These are phyloP conservation scores for Mortierella alpina DNA, from an alignment of 192 early-diverging fungal species.

Conservation along the genomic window DNA sequence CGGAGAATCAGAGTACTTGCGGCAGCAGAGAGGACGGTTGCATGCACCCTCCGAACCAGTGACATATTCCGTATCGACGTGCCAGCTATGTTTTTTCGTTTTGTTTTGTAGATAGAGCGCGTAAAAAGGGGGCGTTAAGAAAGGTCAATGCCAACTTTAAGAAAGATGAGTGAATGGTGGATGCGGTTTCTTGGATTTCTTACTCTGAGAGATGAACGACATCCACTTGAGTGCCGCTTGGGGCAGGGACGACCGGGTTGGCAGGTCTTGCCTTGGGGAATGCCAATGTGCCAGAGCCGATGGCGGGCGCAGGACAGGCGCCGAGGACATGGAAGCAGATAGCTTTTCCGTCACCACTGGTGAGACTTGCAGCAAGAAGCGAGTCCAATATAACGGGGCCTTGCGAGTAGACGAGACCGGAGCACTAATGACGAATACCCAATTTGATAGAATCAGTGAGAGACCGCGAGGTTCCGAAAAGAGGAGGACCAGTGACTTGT, in stretches of 20 bases:
- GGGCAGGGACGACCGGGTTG: conserved; percentile 16
- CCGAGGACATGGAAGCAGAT: conserved; percentile 54
- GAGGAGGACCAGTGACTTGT: background rate
- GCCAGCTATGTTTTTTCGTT: conserved; percentile 31
- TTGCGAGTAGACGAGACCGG: conserved; percentile 56
- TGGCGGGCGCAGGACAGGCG: conserved; percentile 56
- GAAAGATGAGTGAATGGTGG: background rate
- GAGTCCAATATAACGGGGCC: conserved; percentile 52
- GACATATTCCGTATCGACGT: conserved; percentile 10
- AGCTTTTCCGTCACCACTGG: conserved; percentile 50
- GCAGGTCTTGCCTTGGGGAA: conserved; percentile 59
- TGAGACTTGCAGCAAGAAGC: conserved; percentile 38
- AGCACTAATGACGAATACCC: conserved; percentile 34
- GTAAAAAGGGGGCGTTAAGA: background rate
- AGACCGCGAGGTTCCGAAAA: too few relatives aligned
- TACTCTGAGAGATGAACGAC: conserved; percentile 63
- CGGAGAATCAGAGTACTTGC: conserved; percentile 39
- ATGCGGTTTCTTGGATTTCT: conserved; percentile 49
- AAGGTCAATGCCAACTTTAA: background rate
- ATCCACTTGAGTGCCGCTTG: conserved; percentile 46
- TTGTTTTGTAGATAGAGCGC: conserved; percentile 9
- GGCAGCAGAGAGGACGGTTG: conserved; percentile 58
- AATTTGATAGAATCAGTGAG: background rate
- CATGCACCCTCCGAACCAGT: conserved; percentile 56
- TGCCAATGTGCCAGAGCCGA: conserved; percentile 28